phyloP scores from a whole-genome alignment of 2,329 filamentous ascomycete species.

The Ustilaginoidea virens region DNA sequence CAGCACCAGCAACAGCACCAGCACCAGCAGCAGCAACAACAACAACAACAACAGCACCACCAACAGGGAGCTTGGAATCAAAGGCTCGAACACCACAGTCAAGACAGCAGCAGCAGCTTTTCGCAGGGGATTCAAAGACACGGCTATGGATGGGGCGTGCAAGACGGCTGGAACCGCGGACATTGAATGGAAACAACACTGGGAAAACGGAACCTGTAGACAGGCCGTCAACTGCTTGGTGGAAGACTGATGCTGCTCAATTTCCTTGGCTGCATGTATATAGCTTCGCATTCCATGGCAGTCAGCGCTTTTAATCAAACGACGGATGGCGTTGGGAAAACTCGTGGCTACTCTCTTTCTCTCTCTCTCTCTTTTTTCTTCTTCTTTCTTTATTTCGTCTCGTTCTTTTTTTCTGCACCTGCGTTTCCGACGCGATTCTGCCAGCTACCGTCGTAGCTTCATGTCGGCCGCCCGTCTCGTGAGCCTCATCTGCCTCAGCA shows the following conservation, averaged over 20 bases:
- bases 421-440: not conserved
- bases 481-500: slow-evolving; percentile 13
- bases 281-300: too few relatives aligned
- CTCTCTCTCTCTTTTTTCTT: not conserved
- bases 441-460: not conserved
- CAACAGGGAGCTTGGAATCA: too few relatives aligned
- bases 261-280: too few relatives aligned
- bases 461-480: slow-evolving; percentile 7
- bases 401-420: not conserved
- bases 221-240: too few relatives aligned
- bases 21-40: slow-evolving; percentile 1
- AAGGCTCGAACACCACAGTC: too few relatives aligned
- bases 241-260: too few relatives aligned
- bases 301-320: too few relatives aligned
- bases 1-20: not conserved
- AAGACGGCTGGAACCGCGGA: slow-evolving; percentile 2
- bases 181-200: not conserved
- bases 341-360: not conserved
- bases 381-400: not conserved
- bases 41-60: too few relatives aligned
- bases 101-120: not conserved
- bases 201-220: too few relatives aligned
- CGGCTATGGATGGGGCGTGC: slow-evolving; percentile 4
- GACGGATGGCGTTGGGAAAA: too few relatives aligned
- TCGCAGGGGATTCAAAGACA: slow-evolving; percentile 1